Percentiles rank a stretch among this genome's conserved stretches.
Conservation (phyloP, 2,329 filamentous ascomycete genomes). For the Zarea fungicola region DNA sequence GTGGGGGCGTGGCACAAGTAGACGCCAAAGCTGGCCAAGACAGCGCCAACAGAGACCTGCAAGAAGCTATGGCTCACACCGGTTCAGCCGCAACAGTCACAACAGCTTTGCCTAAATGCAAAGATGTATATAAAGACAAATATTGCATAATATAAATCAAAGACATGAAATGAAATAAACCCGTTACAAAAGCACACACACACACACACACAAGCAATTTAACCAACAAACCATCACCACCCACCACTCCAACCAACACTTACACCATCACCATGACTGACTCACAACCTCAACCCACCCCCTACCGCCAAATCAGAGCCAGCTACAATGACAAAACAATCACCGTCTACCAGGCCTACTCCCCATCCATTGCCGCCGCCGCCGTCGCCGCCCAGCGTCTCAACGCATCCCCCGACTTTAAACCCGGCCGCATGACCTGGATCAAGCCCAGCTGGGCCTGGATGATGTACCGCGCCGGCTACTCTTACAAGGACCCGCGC, state of each 20-base stretch:
- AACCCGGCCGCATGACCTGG: conserved; percentile 56
- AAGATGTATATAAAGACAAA: not conserved
- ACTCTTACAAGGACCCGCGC: conserved; percentile 49
- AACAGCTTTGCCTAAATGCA: not conserved
- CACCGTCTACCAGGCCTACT: conserved; percentile 60
- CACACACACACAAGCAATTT: not conserved
- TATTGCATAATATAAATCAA: too few species aligned
- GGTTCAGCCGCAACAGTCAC: conserved; percentile 6
- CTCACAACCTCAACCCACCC: conserved; percentile 19
- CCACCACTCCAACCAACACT: not conserved
- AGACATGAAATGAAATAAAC: too few species aligned
- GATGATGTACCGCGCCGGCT: conserved; percentile 60
- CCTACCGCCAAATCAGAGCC: conserved; percentile 49
- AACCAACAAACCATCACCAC: not conserved
- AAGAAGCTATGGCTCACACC: conserved; percentile 8
- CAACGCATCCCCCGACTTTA: conserved; percentile 47
- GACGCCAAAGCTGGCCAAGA: too few species aligned
- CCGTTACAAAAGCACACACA: too few species aligned
- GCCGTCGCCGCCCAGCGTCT: conserved; percentile 49
- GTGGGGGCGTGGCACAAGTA: too few species aligned
- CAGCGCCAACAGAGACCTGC: not conserved
- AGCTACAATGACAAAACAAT: conserved; percentile 44
- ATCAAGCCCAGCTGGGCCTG: conserved; percentile 59
- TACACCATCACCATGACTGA: not conserved
- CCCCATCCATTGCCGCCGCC: conserved; percentile 43